Conservation (phyloP, 495 filamentous ascomycete genomes). For the Staphylotrichum tortipilum region DNA sequence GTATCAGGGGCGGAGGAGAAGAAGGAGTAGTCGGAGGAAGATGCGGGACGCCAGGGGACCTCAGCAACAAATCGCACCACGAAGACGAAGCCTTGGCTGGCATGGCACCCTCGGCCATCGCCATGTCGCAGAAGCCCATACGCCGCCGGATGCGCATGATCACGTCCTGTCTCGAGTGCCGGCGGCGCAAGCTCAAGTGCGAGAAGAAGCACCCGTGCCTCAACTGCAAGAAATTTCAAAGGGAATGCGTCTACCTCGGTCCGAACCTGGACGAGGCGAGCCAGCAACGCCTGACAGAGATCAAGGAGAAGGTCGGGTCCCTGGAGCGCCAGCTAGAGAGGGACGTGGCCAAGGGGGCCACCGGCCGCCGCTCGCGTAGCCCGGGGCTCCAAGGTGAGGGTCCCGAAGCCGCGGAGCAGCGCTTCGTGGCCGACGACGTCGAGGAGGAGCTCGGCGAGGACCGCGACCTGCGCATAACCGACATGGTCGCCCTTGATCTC, state of each 20-base stretch:
- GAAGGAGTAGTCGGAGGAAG: too few relatives aligned
- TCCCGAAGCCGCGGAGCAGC: neutral
- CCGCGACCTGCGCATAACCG: slow-evolving; percentile 43
- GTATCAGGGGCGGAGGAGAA: too few relatives aligned
- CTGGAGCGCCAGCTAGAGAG: slow-evolving; percentile 54
- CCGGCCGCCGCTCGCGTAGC: slow-evolving; percentile 1
- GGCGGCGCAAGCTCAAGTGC: slow-evolving; percentile 71
- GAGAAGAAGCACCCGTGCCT: slow-evolving; percentile 65
- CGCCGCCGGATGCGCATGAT: slow-evolving; percentile 61
- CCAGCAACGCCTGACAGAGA: slow-evolving; percentile 53
- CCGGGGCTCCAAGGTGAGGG: neutral
- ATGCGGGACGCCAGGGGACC: too few relatives aligned
- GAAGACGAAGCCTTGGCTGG: neutral
- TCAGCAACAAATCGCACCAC: neutral
- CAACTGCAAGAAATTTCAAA: slow-evolving; percentile 54
- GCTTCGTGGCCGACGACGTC: slow-evolving; percentile 38
- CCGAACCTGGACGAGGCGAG: slow-evolving; percentile 51
- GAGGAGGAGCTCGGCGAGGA: slow-evolving; percentile 36
- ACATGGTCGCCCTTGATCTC: slow-evolving; percentile 51
- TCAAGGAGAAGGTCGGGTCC: slow-evolving; percentile 62
- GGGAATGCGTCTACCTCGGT: slow-evolving; percentile 59
- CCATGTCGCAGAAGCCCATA: slow-evolving; percentile 33
- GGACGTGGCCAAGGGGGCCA: slow-evolving; percentile 37
- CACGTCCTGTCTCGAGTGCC: slow-evolving; percentile 62
- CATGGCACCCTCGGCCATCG: neutral